Conservation (phyloP, 2,329 filamentous ascomycete species). For the Aspergillus fructus region DNA sequence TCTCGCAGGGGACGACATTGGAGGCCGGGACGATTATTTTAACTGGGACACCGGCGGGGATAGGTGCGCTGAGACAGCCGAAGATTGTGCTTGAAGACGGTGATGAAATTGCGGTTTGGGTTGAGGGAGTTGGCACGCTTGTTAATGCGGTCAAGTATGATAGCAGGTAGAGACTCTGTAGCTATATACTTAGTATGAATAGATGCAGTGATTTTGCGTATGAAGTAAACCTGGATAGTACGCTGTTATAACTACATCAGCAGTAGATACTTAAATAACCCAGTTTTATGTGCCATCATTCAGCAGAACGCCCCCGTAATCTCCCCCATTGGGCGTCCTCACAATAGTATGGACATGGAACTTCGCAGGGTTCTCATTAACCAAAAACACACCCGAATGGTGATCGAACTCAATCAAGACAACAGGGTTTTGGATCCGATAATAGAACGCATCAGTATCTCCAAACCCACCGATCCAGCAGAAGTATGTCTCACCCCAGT, state of each 20-base stretch:
- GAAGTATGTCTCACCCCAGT: constrained; percentile 67
- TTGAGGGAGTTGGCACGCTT: background rate
- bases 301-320: constrained; percentile 70
- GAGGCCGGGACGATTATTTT: background rate
- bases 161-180: too few species aligned
- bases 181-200: too few species aligned
- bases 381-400: constrained; percentile 75
- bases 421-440: constrained; percentile 73
- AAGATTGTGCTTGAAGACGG: background rate
- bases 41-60: background rate
- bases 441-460: constrained; percentile 72
- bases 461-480: constrained; percentile 71
- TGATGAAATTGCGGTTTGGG: background rate
- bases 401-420: constrained; percentile 76
- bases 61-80: background rate
- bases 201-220: too few species aligned
- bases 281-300: too few species aligned
- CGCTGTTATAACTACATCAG: too few species aligned
- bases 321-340: constrained; percentile 70
- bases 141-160: too few species aligned
- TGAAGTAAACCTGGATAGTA: too few species aligned
- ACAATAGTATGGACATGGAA: constrained; percentile 78
- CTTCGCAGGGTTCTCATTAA: constrained; percentile 69
- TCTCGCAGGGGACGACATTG: background rate
- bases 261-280: too few species aligned